Percentiles rank a stretch among this genome's conserved stretches.
Evolutionary conservation across 2,329 filamentous ascomycete genomes (phyloP).

Genomic region (Colletotrichum sp.): DNA sequence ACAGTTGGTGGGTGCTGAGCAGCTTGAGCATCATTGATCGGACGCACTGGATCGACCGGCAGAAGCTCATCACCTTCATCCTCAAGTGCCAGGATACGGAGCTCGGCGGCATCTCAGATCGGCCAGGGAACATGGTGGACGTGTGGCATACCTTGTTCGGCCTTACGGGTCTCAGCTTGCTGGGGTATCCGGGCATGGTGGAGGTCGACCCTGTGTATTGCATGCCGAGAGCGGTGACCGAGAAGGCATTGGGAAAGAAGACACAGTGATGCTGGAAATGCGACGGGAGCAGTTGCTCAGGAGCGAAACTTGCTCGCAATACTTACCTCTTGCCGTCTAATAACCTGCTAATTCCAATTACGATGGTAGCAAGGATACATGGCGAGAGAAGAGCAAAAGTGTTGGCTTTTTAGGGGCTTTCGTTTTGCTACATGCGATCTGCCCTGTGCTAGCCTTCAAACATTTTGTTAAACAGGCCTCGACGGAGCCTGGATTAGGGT

Average conservation of each 20-base stretch:
- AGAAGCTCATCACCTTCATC: conserved; percentile 82
- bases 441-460: conserved; percentile 31
- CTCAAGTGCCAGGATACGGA: conserved; percentile 87
- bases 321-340: conserved; percentile 70
- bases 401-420: conserved; percentile 32
- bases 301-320: not conserved
- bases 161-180: conserved; percentile 83
- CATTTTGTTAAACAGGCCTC: not conserved
- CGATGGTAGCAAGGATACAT: conserved; percentile 72
- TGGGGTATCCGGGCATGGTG: conserved; percentile 77
- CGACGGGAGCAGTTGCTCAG: not conserved
- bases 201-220: conserved; percentile 90
- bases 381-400: conserved; percentile 64
- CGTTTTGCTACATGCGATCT: conserved; percentile 26
- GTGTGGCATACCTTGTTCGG: conserved; percentile 96
- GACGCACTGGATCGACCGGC: conserved; percentile 90
- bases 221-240: conserved; percentile 72
- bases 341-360: conserved; percentile 60
- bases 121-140: conserved; percentile 94
- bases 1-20: conserved; percentile 98
- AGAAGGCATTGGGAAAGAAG: conserved; percentile 54
- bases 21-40: conserved; percentile 88
- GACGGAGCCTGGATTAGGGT: conserved; percentile 1
- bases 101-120: conserved; percentile 84
- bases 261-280: not conserved